Base-by-base conservation (phyloP, 805 yeast species). In the Starmerella bombicola region DNA sequence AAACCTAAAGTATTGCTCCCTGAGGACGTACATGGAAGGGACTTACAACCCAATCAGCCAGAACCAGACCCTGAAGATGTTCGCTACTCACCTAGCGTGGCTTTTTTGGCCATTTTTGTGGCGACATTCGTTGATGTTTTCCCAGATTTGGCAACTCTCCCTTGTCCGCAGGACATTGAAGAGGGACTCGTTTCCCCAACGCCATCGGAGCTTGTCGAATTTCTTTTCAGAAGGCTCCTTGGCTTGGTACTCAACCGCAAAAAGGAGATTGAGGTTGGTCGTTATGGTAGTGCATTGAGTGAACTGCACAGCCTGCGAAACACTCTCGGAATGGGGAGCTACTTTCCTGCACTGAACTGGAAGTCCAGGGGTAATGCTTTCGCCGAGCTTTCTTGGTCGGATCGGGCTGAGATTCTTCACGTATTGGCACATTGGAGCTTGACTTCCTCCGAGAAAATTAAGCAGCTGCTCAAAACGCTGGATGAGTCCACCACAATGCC, bases 91-190 rank as follows among this genome's bases (percentile, higher is more conserved):
- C 59, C 62, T 3, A 49, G 43, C 20, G 47, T 60, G 1, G 62
- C 63, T 15, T 53, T 55, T 34, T 18, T 52, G 3, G 46, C 50
- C 10, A 41, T 51, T 21, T 54, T 46, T 33, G 38, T 47, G 6
- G 43, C 47, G 13, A 49, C 53, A 10, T 54, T 51, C 29, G 31
- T 45, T 17, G 44, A 46, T 4, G 37, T 41, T 7, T 64, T 60
- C 36, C 48, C 44, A 10, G 67, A 59, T 19, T 46, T 59, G 20
- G 56, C 61, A 7, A 30, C 30, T 4, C 55, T 55, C 18, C 35
- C 62, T 12, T 58, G 62, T 2, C 69, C 69, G 12, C 67, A 62
- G 45, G 68, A 65, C 37, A 39, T 64, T n/a, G 68, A 64, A 38
- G 57, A 50, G 15, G 66, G 66, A 5, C 41, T 57, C 15, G 40